These are phyloP conservation scores for Penicillium hesseltinei DNA, from an alignment of 2,329 filamentous ascomycete species.

Conservation along the genomic window DNA sequence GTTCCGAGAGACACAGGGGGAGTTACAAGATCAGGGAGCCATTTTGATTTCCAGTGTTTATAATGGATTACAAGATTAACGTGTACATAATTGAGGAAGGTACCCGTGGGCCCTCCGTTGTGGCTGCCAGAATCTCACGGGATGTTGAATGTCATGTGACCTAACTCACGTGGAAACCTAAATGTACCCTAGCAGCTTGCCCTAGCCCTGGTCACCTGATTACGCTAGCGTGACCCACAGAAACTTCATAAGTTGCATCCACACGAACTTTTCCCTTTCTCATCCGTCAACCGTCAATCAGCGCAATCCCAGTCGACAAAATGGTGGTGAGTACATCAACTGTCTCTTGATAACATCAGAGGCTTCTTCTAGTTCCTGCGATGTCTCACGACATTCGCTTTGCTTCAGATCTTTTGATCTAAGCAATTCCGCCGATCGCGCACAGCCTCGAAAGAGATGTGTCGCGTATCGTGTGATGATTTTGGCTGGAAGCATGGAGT, in stretches of 20 bases:
- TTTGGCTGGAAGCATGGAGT: conserved; percentile 54
- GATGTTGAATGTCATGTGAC: background rate
- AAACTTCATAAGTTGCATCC: conserved; percentile 26
- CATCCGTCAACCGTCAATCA: conserved; percentile 47
- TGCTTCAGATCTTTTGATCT: conserved; percentile 31
- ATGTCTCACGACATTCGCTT: conserved; percentile 26
- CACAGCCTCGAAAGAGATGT: conserved; percentile 32
- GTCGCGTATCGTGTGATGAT: conserved; percentile 40
- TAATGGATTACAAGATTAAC: background rate
- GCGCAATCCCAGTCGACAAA: conserved; percentile 53
- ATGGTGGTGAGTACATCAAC: conserved; percentile 60
- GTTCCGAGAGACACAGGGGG: no score
- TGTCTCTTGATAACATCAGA: conserved; percentile 36
- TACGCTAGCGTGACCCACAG: conserved; percentile 37
- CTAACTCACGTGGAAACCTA: background rate
- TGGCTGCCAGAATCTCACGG: background rate
- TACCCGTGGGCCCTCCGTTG: background rate
- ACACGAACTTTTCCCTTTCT: conserved; percentile 28
- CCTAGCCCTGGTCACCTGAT: conserved; percentile 28
- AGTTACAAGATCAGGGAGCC: rapidly evolving
- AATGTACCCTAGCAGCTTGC: background rate
- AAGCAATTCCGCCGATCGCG: conserved; percentile 40
- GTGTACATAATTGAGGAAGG: background rate
- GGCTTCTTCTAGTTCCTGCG: conserved; percentile 24
- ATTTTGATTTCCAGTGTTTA: background rate